Evolutionary conservation across 116 monocot genomes (phyloP), one percentile per base, ranked within the genome.

Genomic region (Papilionanthe hybrid): DNA sequence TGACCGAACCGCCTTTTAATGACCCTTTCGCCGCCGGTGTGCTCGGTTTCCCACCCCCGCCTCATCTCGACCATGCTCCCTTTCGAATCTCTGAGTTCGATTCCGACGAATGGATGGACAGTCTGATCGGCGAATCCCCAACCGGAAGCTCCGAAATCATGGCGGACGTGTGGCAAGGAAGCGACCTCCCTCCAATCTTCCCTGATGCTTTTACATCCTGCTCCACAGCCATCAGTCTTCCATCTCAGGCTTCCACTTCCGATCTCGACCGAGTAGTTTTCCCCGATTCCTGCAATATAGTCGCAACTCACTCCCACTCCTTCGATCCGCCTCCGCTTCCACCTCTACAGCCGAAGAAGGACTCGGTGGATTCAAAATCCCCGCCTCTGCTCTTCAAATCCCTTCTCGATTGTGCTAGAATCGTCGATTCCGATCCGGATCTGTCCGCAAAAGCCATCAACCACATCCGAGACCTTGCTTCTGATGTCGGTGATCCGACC

Each of bases 101-200:
- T 68, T 84, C 95, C 9, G 96, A 93, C 42, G 93, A 86, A 79
- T 96, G 96, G 96, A 96, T 96, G 96, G 93, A 96, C 78, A 96
- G 87, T 63, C 83, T 96, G 18, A 92, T 93, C 65, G 86, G 81
- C 1, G 94, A 88, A 43, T 84, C 89, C 3, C 81, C 85, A 4
- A 80, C 87, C 45, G 90, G 78, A 57, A 79, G 83, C 80, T 87
- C 87, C 45, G 84, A 81, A 28, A 69, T 83, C 41, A 75, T 80
- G 41, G 56, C 75, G 48, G 85, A 85, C 45, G 69, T 84, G 12
- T 87, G 87, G 86, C 77, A 77, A 15, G 42, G 66, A 3, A 73
- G 68, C 19, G 87, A 86, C 43, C 74, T 92, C n/a, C 79, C 80
- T 15, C 84, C 89, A 20, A 57, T 89, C 53, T 85, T 89, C 79